Base-by-base conservation (phyloP, 2,329 filamentous ascomycete species). In the Tolypocladium cylindrosporum region DNA sequence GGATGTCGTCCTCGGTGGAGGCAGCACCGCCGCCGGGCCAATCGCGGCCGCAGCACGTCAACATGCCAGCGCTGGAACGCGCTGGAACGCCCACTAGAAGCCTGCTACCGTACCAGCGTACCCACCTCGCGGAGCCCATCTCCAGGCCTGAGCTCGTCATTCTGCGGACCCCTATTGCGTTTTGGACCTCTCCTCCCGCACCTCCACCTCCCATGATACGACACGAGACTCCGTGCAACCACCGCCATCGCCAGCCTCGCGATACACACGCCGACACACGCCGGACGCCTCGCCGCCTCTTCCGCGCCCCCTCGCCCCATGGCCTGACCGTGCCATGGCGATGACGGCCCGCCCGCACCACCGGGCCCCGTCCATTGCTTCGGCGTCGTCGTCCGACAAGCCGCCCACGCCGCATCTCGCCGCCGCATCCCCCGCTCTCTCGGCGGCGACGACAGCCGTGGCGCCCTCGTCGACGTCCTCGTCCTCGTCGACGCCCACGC, bases 271-370 rank as follows among this genome's bases (percentile, higher is more conserved):
- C 14, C 42, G 6, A 19, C 54, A 7, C 34, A 11, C 54, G 27
- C 14, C 42, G 1, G 36, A 24, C 24, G 16, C 36, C 24, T 19
- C 3, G 8, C 36, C 14, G 21, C 40, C 24, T 24, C 2, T 14
- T 13, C 50, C 41, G n/a, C 24, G 34, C 36, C 19, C n/a, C 24
- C 45, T 14, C n/a, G 9, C 43, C 59, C 52, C 61, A 65, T 65
- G 63, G 63, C 62, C 60, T 63, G 60, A 57, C n/a, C n/a, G 57
- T 56, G 62, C 57, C 60, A 61, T 63, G 59, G 60, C 63, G 60
- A 63, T 62, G 60, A 63, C 58, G 59, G 60, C 58, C 59, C 61
- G 56, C 61, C 59, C 61, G 56, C 57, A 61, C 61, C 61, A 60
- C 58, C 59, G 61, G 63, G 60, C 62, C 56, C 63, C 61, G 58